These are phyloP conservation scores for Diospyros kaki DNA, from an alignment of 148 eudicot genomes.

Conservation along the genomic window DNA sequence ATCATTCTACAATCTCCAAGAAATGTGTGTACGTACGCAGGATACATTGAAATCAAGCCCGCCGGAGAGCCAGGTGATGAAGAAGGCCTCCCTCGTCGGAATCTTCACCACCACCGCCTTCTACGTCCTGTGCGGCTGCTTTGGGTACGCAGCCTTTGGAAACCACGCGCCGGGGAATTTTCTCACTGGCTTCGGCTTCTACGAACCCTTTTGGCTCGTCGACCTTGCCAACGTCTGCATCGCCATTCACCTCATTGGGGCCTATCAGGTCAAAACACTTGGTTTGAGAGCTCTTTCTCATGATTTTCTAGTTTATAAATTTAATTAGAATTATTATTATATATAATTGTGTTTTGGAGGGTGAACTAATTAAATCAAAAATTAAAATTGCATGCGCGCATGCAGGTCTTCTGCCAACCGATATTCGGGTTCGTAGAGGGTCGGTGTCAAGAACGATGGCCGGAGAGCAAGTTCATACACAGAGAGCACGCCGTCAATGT, in stretches of 20 bases:
- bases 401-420: conserved; percentile 76
- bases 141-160: conserved; percentile 88
- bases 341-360: no score
- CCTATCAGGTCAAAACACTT: conserved; percentile 58
- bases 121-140: conserved; percentile 62
- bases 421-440: conserved; percentile 62
- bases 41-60: conserved; percentile 61
- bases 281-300: not conserved
- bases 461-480: conserved; percentile 61
- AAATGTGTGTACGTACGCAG: conserved; percentile 13
- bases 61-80: conserved; percentile 56
- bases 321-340: no score
- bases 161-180: conserved; percentile 82
- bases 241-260: conserved; percentile 78
- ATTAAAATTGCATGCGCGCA: no score
- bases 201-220: conserved; percentile 81
- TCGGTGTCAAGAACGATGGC: conserved; percentile 38
- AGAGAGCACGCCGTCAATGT: conserved; percentile 37
- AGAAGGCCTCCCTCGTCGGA: conserved; percentile 70
- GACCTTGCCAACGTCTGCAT: conserved; percentile 82
- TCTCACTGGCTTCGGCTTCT: conserved; percentile 93
- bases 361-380: no score
- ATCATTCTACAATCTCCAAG: no score
- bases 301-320: no score
- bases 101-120: conserved; percentile 69